Evolutionary conservation across 2,329 filamentous ascomycete genomes (phyloP).

Genomic region (Thelonectria blattea): DNA sequence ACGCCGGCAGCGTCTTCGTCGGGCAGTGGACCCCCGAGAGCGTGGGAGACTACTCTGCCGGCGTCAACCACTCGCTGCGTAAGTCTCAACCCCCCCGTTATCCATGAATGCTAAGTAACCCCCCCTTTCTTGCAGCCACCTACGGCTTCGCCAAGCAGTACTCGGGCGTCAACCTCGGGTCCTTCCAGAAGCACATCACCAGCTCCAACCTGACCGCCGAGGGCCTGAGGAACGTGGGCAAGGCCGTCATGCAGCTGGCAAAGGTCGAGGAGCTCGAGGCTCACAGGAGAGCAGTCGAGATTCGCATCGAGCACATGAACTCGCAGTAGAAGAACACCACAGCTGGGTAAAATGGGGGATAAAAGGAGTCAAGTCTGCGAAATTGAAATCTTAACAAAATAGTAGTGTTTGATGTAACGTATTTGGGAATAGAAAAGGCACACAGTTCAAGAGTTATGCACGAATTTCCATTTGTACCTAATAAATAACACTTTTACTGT

Average conservation of each 20-base stretch:
- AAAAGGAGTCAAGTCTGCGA: neutral
- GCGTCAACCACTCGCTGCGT: constrained; percentile 97
- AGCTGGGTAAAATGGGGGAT: constrained; percentile 3
- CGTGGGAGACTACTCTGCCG: constrained; percentile 96
- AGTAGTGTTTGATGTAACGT: constrained; percentile 16
- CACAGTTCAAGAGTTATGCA: neutral
- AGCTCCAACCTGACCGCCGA: constrained; percentile 87
- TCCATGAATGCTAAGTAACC: constrained; percentile 28
- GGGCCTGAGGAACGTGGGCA: constrained; percentile 83
- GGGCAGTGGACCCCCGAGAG: constrained; percentile 97
- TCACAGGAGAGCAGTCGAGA: constrained; percentile 87
- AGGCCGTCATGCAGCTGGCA: constrained; percentile 92
- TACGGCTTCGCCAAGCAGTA: constrained; percentile 99
- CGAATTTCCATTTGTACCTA: no score
- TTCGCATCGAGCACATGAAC: constrained; percentile 67
- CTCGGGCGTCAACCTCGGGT: constrained; percentile 93
- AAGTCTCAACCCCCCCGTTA: constrained; percentile 53
- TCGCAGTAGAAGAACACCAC: constrained; percentile 31
- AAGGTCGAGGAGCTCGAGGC: constrained; percentile 95
- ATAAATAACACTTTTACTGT: no score
- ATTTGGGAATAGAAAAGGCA: constrained; percentile 13
- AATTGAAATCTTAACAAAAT: neutral
- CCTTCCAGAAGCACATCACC: constrained; percentile 98
- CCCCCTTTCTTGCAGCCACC: constrained; percentile 70
- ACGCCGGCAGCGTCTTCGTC: constrained; percentile 95